Base-by-base conservation (phyloP, 2,329 filamentous ascomycete species). In the Cercospora sesami region DNA sequence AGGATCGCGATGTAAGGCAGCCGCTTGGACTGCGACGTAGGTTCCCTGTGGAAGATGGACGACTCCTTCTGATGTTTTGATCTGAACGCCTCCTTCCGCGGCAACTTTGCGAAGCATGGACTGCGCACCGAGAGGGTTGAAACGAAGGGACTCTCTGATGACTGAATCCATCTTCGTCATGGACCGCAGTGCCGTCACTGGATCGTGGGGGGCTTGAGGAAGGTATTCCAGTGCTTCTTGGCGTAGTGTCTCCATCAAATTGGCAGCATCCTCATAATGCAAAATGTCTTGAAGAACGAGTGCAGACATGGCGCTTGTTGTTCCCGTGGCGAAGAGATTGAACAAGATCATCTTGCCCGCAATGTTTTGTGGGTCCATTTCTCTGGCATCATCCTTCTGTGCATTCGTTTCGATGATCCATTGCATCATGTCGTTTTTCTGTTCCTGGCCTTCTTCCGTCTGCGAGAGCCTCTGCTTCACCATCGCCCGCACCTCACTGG, bases 61-160 rank as follows among this genome's bases (percentile, higher is more conserved):
- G 1, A 63, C 33, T 8, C 74, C 75, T 26, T 72, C 69, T 3
- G 71, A 71, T 33, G 74, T 69, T 51, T 23, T 26, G 45, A 51
- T 51, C 16, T 53, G 63, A 7, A 77, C 55, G 9, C 75, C 76
- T 18, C 68, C 66, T 1, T 68, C 60, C 0, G 71, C 64, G 10
- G 72, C 68, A 26, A 77, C 74, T 60, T 71, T 60, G 28, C 71
- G 26, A 30, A 68, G 66, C 48, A 72, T 60, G 5, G 65, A 68
- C 26, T 64, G 64, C 9, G 72, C 62, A 1, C 61, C 28, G 28
- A 71, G 62, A 2, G 68, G 64, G 30, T 45, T 42, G 6, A 66
- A 65, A 1, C 75, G 72, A 33, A 76, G 55, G 3, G 68, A 68
- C 64, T 78, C 76, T 30, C 75, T 72, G 55, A 78, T 72, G 8